Evolutionary conservation across 805 yeast genomes (phyloP).

Genomic region (Scheffersomyces lignosus): DNA sequence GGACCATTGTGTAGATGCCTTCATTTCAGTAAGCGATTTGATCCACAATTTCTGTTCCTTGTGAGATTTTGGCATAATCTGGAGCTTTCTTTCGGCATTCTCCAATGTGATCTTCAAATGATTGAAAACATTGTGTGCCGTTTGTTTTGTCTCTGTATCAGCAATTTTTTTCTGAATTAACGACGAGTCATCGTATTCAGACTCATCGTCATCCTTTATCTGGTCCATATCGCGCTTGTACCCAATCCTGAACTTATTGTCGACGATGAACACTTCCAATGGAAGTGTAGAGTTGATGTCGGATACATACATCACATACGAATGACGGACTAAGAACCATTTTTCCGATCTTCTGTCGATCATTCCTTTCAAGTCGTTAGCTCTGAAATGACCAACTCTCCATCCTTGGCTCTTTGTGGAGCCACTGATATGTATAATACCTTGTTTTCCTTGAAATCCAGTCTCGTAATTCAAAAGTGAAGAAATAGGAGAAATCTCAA

Average conservation of each 20-base stretch:
- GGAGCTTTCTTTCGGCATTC: constrained; percentile 76
- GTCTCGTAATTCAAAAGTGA: constrained; percentile 79
- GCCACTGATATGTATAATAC: constrained; percentile 74
- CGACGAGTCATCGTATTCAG: constrained; percentile 46
- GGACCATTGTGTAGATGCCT: constrained; percentile 68
- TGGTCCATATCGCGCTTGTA: constrained; percentile 42
- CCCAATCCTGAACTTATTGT: constrained; percentile 61
- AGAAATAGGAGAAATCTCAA: constrained; percentile 88
- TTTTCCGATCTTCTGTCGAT: constrained; percentile 86
- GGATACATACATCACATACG: constrained; percentile 82
- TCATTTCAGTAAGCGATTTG: constrained; percentile 69
- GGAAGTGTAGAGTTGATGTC: constrained; percentile 86
- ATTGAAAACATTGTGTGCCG: constrained; percentile 49
- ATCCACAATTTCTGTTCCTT: constrained; percentile 73
- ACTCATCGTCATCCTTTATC: constrained; percentile 37
- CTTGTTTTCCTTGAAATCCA: constrained; percentile 86
- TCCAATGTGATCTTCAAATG: constrained; percentile 56
- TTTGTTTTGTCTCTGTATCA: constrained; percentile 15
- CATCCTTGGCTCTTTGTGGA: constrained; percentile 90
- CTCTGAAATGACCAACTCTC: constrained; percentile 87
- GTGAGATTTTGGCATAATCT: constrained; percentile 66
- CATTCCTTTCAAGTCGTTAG: constrained; percentile 81
- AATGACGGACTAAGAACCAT: constrained; percentile 86
- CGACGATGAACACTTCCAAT: constrained; percentile 89
- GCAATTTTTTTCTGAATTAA: constrained; percentile 23